These are phyloP conservation scores for Heliamphora exappendiculata DNA, from an alignment of 148 eudicot species.

Conservation along the genomic window DNA sequence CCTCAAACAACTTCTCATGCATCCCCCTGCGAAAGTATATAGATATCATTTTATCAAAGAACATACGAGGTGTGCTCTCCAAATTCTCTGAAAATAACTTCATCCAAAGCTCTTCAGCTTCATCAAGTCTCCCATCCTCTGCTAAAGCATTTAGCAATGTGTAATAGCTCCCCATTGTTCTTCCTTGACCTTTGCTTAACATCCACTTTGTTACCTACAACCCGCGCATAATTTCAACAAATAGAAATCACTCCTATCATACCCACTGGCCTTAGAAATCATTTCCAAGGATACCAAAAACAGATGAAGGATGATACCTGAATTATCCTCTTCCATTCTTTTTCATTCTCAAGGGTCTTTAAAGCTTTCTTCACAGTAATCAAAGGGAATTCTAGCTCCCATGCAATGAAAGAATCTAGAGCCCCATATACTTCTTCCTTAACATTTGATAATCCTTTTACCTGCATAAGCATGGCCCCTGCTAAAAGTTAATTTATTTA, in stretches of 20 bases:
- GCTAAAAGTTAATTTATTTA: neutral
- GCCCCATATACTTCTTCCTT: conserved; percentile 98
- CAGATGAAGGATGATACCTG: conserved; percentile 40
- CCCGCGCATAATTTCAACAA: neutral
- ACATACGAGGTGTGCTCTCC: conserved; percentile 85
- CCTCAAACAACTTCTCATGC: conserved; percentile 92
- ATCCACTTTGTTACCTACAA: conserved; percentile 90
- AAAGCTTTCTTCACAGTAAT: conserved; percentile 88
- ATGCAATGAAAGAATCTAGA: conserved; percentile 89
- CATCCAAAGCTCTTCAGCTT: conserved; percentile 84
- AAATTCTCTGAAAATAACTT: conserved; percentile 63
- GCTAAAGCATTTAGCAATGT: conserved; percentile 71
- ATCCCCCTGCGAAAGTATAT: conserved; percentile 60
- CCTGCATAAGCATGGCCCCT: conserved; percentile 28
- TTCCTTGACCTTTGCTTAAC: conserved; percentile 98
- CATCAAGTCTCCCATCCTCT: conserved; percentile 85
- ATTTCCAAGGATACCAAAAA: neutral
- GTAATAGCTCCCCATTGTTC: conserved; percentile 87
- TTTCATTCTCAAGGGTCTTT: conserved; percentile 55
- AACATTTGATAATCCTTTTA: conserved; percentile 84
- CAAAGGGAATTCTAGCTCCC: conserved; percentile 92
- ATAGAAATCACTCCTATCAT: neutral
- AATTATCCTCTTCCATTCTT: conserved; percentile 88
- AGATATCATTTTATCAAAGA: conserved; percentile 71
- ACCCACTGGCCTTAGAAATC: neutral